Conservation (phyloP, 441 rosid species). For the Euphorbia celastroides region DNA sequence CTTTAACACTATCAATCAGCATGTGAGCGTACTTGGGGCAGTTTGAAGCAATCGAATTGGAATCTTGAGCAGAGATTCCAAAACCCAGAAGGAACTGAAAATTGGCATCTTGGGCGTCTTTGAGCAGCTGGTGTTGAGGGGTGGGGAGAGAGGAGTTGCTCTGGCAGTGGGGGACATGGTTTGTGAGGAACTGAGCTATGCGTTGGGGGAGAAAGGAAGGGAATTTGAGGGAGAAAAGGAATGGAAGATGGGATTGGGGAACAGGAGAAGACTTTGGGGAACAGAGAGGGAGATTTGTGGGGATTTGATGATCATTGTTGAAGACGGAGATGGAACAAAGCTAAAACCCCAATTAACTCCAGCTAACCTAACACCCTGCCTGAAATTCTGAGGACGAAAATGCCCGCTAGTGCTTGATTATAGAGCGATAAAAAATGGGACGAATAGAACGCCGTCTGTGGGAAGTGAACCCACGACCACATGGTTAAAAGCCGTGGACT, state of each 20-base stretch:
- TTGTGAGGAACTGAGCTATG: slow-evolving; percentile 10
- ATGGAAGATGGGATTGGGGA: too few species aligned
- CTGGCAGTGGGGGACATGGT: slow-evolving; percentile 3
- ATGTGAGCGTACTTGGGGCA: slow-evolving; percentile 52
- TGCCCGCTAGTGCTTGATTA: too few species aligned
- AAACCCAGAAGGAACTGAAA: slow-evolving; percentile 41
- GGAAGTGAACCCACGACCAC: too few species aligned
- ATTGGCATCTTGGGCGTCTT: slow-evolving; percentile 46
- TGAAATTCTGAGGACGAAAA: too few species aligned
- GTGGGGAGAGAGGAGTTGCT: slow-evolving; percentile 21
- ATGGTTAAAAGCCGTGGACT: too few species aligned
- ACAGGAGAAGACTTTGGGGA: slow-evolving; percentile 12
- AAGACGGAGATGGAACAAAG: too few species aligned
- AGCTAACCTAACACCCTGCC: too few species aligned
- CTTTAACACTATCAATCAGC: slow-evolving; percentile 56
- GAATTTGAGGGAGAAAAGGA: slow-evolving; percentile 21
- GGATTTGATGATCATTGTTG: too few species aligned
- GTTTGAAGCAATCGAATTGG: slow-evolving; percentile 39
- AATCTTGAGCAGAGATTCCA: slow-evolving; percentile 49
- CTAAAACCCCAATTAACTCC: too few species aligned
- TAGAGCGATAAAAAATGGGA: too few species aligned
- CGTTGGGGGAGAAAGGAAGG: slow-evolving; percentile 9
- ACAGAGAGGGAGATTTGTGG: slow-evolving; percentile 13
- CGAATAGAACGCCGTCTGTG: too few species aligned
- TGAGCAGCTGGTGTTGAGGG: slow-evolving; percentile 13